A percentile compares a stretch with the other conserved stretches of the same genome.
Evolutionary conservation across 2,329 filamentous ascomycete species (phyloP).

Genomic region (Hansfordia pulvinata): DNA sequence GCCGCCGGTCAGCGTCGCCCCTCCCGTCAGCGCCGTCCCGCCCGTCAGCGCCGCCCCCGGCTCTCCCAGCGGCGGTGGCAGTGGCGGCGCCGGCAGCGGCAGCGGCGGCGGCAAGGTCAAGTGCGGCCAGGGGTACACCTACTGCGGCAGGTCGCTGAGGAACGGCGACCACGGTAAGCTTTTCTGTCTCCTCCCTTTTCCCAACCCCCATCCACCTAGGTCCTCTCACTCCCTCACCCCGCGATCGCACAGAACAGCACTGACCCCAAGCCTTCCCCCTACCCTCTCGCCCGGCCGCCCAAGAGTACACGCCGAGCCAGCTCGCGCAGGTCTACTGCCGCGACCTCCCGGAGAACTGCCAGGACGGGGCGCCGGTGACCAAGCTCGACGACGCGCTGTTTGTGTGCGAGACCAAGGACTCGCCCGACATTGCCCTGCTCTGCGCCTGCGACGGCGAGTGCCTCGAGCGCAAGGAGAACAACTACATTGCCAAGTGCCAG

Average conservation of each 20-base stretch:
- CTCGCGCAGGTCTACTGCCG: conserved; percentile 16
- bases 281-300: no score
- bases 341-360: conserved; percentile 12
- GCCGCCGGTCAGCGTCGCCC: no score
- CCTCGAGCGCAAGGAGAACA: conserved; percentile 13
- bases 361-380: conserved; percentile 6
- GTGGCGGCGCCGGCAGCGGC: conserved; percentile 2
- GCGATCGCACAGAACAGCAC: no score
- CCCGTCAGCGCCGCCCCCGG: neutral
- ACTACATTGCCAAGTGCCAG: conserved; percentile 17
- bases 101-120: conserved; percentile 7
- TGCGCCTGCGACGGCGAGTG: conserved; percentile 16
- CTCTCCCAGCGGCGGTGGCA: conserved; percentile 1
- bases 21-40: conserved; percentile 1
- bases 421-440: conserved; percentile 13
- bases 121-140: conserved; percentile 19
- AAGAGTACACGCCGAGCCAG: conserved; percentile 13
- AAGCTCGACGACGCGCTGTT: conserved; percentile 17
- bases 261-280: no score
- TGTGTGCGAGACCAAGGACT: conserved; percentile 16
- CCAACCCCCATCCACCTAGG: neutral
- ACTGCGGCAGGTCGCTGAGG: conserved; percentile 17
- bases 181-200: neutral
- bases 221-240: neutral
- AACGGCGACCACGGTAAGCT: conserved; percentile 13